phyloP scores from a whole-genome alignment of 768 basidiomycete species.

The Naganishia vaughanmartiniae region DNA sequence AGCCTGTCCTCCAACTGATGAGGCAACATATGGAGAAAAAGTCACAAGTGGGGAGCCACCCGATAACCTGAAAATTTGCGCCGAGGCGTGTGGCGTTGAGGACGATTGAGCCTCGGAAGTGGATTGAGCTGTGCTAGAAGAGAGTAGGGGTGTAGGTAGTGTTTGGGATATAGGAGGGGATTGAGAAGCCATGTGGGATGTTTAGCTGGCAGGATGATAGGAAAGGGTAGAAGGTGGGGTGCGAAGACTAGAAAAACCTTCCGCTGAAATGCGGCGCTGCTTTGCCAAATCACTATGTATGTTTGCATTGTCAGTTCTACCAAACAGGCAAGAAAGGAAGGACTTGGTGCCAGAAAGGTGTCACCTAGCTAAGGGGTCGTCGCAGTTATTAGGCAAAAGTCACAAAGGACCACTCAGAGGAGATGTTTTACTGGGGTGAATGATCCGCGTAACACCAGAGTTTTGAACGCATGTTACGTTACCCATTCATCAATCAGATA shows the following conservation, averaged over 20 bases:
- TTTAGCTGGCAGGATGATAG: not conserved
- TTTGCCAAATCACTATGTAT: not conserved
- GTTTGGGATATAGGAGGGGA: not conserved
- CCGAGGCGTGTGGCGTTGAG: not conserved
- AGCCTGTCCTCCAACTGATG: not conserved
- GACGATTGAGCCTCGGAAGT: not conserved
- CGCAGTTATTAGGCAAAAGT: not conserved
- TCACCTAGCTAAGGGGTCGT: not conserved
- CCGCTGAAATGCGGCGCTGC: not conserved
- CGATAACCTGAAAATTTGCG: not conserved
- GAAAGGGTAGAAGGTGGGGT: not conserved
- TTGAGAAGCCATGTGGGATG: not conserved
- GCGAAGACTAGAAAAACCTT: not conserved
- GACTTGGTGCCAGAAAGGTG: not conserved
- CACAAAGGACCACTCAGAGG: not conserved
- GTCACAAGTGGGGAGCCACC: constrained; percentile 9
- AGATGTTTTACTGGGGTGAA: too few species aligned
- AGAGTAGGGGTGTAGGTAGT: not conserved
- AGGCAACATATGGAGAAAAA: constrained; percentile 3
- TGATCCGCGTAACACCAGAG: too few species aligned
- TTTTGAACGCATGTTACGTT: too few species aligned
- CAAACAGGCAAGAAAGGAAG: not conserved
- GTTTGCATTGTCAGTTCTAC: not conserved
- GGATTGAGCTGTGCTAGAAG: not conserved
- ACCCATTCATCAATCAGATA: not conserved